A percentile compares a stretch with the other conserved stretches of the same genome.
Evolutionary conservation across 345 rosid genomes (phyloP).

Genomic region (Clausena lansium): DNA sequence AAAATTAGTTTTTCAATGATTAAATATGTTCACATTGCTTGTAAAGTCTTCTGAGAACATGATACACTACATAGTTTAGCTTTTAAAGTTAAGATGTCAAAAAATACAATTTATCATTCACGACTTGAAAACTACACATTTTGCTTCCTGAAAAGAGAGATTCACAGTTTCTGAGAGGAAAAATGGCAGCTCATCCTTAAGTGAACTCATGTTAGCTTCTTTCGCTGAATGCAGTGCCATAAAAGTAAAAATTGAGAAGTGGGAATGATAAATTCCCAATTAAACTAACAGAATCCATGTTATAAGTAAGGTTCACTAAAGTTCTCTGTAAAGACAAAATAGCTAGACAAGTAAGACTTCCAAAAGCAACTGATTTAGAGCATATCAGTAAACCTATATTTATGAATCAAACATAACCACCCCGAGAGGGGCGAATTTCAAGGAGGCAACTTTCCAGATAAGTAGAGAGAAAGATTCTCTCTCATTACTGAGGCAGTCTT

Average conservation of each 20-base stretch:
- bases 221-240: not conserved
- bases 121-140: too few relatives aligned
- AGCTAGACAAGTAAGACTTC: not conserved
- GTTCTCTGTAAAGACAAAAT: not conserved
- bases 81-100: not conserved
- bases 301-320: not conserved
- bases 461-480: conserved; percentile 44
- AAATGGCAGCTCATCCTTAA: not conserved
- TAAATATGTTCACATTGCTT: too few relatives aligned
- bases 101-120: not conserved
- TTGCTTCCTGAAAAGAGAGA: not conserved
- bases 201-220: not conserved
- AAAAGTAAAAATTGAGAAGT: not conserved
- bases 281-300: conserved; percentile 5
- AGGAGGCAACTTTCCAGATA: conserved; percentile 40
- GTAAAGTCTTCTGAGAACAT: too few relatives aligned
- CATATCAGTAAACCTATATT: not conserved
- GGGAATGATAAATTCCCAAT: not conserved
- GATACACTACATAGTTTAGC: not conserved
- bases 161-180: not conserved
- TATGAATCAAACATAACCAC: not conserved
- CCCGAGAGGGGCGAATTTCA: not conserved
- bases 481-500: conserved; percentile 41
- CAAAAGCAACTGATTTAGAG: not conserved
- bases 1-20: too few relatives aligned